Evolutionary conservation across 2,329 filamentous ascomycete genomes (phyloP).

Genomic region (Hypoxylon sp.): DNA sequence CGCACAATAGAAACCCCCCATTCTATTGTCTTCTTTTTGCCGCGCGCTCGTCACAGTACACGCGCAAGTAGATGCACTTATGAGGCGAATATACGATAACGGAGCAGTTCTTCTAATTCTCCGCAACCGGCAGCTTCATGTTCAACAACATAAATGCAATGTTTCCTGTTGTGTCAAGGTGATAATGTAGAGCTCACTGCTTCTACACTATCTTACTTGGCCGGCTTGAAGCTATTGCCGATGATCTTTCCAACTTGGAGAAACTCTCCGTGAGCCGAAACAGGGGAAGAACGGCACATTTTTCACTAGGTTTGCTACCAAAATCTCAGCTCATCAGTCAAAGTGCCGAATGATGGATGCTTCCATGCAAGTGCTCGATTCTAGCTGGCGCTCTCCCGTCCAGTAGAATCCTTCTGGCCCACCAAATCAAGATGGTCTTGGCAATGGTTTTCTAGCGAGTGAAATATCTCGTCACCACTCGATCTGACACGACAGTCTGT

Average conservation of each 20-base stretch:
- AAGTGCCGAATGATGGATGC: conserved; percentile 22
- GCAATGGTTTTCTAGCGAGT: conserved; percentile 6
- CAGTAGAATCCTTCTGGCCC: conserved; percentile 23
- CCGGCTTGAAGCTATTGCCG: conserved; percentile 3
- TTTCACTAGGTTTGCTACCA: conserved; percentile 16
- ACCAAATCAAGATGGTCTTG: conserved; percentile 29
- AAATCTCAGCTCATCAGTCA: conserved; percentile 17
- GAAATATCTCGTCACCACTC: conserved; percentile 11
- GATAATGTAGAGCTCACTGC: conserved; percentile 7
- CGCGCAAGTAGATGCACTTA: conserved; percentile 19
- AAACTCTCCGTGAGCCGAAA: conserved; percentile 21
- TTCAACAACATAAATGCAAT: conserved; percentile 6
- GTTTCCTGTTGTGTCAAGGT: conserved; percentile 8
- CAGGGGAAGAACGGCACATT: conserved; percentile 12
- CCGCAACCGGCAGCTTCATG: conserved; percentile 11
- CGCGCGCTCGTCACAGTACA: conserved; percentile 27
- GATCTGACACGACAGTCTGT: conserved; percentile 20
- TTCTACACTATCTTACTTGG: conserved; percentile 16
- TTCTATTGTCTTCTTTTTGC: conserved; percentile 14
- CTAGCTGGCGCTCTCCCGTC: conserved; percentile 33
- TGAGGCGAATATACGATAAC: conserved; percentile 3
- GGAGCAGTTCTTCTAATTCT: conserved; percentile 5
- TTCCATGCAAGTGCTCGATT: conserved; percentile 31
- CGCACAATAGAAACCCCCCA: background rate
- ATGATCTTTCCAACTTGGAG: conserved; percentile 26